Conservation (phyloP, 148 eudicot genomes). For the Talinum fruticosum region DNA sequence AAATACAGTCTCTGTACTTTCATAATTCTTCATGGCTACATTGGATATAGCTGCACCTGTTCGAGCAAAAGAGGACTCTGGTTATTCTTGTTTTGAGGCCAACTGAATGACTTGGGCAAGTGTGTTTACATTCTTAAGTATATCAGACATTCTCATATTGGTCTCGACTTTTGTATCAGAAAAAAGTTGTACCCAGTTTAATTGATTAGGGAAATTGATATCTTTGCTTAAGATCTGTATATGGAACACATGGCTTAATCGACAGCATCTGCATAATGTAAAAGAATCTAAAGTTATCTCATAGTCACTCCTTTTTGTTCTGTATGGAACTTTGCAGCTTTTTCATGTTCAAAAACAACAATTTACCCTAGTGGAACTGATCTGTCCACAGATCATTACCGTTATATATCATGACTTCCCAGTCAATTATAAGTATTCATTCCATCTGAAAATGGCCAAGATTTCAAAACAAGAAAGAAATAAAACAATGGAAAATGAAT, state of each 20-base stretch:
- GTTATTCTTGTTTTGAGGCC: not conserved
- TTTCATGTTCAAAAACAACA: not conserved
- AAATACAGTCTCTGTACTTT: not conserved
- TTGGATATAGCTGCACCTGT: not conserved
- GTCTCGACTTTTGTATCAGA: constrained; percentile 2
- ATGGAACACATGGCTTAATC: too few relatives aligned
- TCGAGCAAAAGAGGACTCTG: not conserved
- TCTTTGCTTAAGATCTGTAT: constrained; percentile 4
- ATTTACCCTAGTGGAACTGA: not conserved
- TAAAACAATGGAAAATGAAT: constrained; percentile 4
- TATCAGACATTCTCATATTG: not conserved
- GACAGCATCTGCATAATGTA: not conserved
- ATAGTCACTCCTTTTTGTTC: too few relatives aligned
- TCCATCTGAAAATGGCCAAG: not conserved
- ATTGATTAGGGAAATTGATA: not conserved
- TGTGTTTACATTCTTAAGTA: not conserved
- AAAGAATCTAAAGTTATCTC: not conserved
- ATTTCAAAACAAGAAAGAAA: not conserved
- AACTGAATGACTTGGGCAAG: not conserved
- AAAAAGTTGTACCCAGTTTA: constrained; percentile 5
- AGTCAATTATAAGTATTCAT: not conserved
- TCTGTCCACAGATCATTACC: not conserved
- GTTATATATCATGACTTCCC: not conserved
- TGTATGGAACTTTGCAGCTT: not conserved
- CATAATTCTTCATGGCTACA: constrained; percentile 8